Evolutionary conservation across 164 flowering plant genomes (phyloP).

Genomic region (Magnolia kwangsiensis): DNA sequence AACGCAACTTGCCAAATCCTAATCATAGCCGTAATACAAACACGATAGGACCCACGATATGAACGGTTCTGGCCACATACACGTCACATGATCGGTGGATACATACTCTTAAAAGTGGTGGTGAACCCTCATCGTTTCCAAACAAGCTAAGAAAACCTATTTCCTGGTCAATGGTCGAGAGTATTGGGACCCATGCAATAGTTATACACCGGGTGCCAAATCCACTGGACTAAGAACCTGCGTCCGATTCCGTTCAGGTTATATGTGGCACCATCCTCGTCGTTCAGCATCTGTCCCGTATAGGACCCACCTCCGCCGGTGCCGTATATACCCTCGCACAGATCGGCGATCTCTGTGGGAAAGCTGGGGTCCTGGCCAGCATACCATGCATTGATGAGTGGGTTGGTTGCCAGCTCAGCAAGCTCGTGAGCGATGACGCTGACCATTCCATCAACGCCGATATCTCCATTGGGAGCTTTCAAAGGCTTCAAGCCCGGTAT

Average conservation of each 20-base stretch:
- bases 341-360: slow-evolving; percentile 86
- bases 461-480: slow-evolving; percentile 76
- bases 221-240: slow-evolving; percentile 83
- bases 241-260: slow-evolving; percentile 74
- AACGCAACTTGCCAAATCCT: no score
- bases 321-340: slow-evolving; percentile 89
- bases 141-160: no score
- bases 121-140: no score
- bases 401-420: slow-evolving; percentile 89
- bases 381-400: slow-evolving; percentile 93
- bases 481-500: slow-evolving; percentile 62
- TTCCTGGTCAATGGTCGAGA: slow-evolving; percentile 41
- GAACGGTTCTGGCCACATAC: no score
- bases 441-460: slow-evolving; percentile 82
- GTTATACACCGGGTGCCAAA: slow-evolving; percentile 70
- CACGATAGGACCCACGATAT: no score
- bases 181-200: slow-evolving; percentile 96
- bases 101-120: no score
- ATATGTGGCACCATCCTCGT: slow-evolving; percentile 69
- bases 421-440: slow-evolving; percentile 85
- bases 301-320: slow-evolving; percentile 88
- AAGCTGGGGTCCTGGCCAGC: slow-evolving; percentile 76
- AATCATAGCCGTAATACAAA: no score
- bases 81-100: no score
- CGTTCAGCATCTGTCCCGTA: slow-evolving; percentile 72